Base-by-base conservation (phyloP, 2,329 filamentous ascomycete genomes). In the Paradendryphiella salina region DNA sequence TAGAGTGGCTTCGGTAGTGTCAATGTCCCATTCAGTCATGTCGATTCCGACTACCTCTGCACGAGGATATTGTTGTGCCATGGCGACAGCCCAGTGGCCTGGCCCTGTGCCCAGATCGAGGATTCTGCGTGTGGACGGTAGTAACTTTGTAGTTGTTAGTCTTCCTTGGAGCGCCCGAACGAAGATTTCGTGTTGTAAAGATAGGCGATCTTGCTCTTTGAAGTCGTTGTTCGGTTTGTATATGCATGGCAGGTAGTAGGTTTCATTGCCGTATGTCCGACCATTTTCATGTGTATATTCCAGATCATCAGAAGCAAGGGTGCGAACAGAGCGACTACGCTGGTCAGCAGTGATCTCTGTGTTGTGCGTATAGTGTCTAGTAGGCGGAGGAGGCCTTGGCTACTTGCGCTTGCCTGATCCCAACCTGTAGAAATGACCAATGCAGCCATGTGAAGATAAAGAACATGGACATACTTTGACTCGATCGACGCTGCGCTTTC, bases 131-230 rank as follows among this genome's bases (percentile, higher is more conserved):
- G 62, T 63, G 1, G 56, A 54, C 7, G 63, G 57, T 8, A 65
- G 52, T 15, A 72, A 46, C 14, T 56, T 61, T 10, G 67, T 69
- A n/a, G 72, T 73, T 6, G 71, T 73, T 26, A 74, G 59, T 23
- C 64, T 68, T 5, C 70, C 71, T 43, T 69, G 62, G 5, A 74
- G 58, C 18, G 70, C 68, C 15, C 64, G 58, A 13, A 85, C 71
- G 61, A 83, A 86, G 38, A 86, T 80, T 64, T 86, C 83, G 57
- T 88, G 84, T 32, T 83, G 75, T 44, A 88, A 76, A 50, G 81
- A 80, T 42, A 86, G 69, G 34, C 85, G 82, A 37, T 83, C 82
- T 67, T 86, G 83, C 64, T 88, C 85, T 37, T 78, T 72, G 37
- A 86, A 82, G 61, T 87, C 85, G 18, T 47, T 45, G 18, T 54